Evolutionary conservation across 495 filamentous ascomycete genomes (phyloP).

Genomic region (Rhypophila decipiens): DNA sequence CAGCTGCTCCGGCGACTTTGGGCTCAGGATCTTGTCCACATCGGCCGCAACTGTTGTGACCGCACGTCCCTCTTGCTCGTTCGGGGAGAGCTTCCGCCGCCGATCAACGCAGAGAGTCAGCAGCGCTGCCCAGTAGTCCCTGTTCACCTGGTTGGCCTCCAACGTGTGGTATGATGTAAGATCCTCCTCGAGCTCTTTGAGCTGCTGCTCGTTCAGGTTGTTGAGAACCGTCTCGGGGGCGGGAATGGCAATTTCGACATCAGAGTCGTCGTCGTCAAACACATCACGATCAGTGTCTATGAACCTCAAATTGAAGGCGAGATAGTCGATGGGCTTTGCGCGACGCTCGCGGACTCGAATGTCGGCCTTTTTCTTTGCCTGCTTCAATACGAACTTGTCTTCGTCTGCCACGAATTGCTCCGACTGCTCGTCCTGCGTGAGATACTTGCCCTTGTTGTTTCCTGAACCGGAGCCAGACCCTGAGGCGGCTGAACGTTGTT

Average conservation of each 20-base stretch:
- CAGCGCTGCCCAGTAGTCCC: slow-evolving; percentile 90
- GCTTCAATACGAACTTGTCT: slow-evolving; percentile 91
- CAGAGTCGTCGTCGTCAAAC: slow-evolving; percentile 78
- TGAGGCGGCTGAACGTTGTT: neutral
- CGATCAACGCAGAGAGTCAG: slow-evolving; percentile 78
- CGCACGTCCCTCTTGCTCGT: slow-evolving; percentile 59
- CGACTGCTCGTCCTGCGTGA: slow-evolving; percentile 63
- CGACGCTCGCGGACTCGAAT: slow-evolving; percentile 92
- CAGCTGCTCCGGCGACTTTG: slow-evolving; percentile 83
- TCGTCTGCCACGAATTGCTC: slow-evolving; percentile 87
- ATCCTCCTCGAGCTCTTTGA: slow-evolving; percentile 75
- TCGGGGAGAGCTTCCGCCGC: slow-evolving; percentile 56
- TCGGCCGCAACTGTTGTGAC: slow-evolving; percentile 78
- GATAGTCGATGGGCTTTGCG: slow-evolving; percentile 90
- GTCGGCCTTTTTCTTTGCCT: slow-evolving; percentile 96
- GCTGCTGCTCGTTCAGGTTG: slow-evolving; percentile 58
- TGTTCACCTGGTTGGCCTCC: slow-evolving; percentile 70
- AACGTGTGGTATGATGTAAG: slow-evolving; percentile 79
- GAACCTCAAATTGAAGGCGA: slow-evolving; percentile 83
- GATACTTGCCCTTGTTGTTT: slow-evolving; percentile 25
- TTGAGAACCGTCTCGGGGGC: slow-evolving; percentile 81
- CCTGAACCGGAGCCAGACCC: slow-evolving; percentile 8
- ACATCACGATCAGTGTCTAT: slow-evolving; percentile 74
- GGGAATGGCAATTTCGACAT: slow-evolving; percentile 65
- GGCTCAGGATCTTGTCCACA: slow-evolving; percentile 76